phyloP scores from a whole-genome alignment of 2,329 filamentous ascomycete genomes.

The Pseudocercospora musae region DNA sequence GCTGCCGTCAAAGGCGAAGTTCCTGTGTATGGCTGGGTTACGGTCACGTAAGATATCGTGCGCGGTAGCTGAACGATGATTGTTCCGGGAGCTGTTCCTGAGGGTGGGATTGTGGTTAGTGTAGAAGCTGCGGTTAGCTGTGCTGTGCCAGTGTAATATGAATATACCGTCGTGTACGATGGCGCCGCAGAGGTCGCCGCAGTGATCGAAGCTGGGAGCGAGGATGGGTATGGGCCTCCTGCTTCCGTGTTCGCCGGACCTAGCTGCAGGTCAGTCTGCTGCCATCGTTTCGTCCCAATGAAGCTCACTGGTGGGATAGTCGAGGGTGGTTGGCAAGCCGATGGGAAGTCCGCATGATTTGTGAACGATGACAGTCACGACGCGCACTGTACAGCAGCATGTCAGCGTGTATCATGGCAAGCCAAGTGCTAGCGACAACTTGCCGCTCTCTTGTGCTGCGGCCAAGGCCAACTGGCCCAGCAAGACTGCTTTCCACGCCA shows the following conservation, averaged over 20 bases:
- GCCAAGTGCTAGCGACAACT: background rate
- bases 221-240: background rate
- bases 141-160: background rate
- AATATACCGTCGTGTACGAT: background rate
- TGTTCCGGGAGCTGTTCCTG: background rate
- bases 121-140: background rate
- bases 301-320: conserved; percentile 2
- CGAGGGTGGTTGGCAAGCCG: conserved; percentile 14
- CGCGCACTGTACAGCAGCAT: conserved; percentile 4
- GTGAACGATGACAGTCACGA: conserved; percentile 18
- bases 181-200: background rate
- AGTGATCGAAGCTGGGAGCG: background rate
- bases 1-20: conserved; percentile 45
- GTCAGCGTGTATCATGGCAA: background rate
- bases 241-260: background rate
- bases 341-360: conserved; percentile 10
- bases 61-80: background rate
- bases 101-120: conserved; percentile 4
- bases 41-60: conserved; percentile 68
- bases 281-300: background rate
- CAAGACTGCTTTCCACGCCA: conserved; percentile 11
- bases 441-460: conserved; percentile 6
- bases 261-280: background rate
- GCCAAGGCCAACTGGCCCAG: conserved; percentile 8
- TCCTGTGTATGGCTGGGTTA: conserved; percentile 79